phyloP scores from a whole-genome alignment of 495 filamentous ascomycete genomes.

The Lasiosphaeris hirsuta region DNA sequence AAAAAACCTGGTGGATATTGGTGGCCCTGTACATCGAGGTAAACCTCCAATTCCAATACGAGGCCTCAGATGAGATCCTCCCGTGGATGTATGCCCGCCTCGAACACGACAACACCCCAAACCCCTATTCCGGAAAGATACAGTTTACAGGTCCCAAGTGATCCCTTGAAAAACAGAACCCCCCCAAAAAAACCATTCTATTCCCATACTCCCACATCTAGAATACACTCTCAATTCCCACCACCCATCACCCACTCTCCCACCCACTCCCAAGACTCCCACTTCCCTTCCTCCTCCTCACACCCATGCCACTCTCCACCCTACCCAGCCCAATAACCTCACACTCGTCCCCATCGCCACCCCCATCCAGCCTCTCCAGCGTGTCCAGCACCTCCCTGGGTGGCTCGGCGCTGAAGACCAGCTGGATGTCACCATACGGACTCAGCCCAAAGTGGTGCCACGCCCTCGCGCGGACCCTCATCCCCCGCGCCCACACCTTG shows the following conservation, averaged over 20 bases:
- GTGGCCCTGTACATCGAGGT: neutral
- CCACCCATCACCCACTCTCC: too few species aligned
- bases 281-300: conserved; percentile 5
- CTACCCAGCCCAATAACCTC: neutral
- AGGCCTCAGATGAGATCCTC: neutral
- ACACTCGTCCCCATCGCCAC: neutral
- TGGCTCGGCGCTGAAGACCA: conserved; percentile 58
- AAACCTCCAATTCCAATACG: neutral
- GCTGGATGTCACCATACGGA: conserved; percentile 58
- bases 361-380: conserved; percentile 33
- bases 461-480: conserved; percentile 18
- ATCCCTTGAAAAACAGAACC: too few species aligned
- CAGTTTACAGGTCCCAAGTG: too few species aligned
- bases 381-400: conserved; percentile 46
- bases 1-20: neutral
- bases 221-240: too few species aligned
- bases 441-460: conserved; percentile 53
- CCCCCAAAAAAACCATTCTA: too few species aligned
- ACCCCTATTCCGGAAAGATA: too few species aligned
- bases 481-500: conserved; percentile 30
- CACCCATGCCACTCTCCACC: neutral
- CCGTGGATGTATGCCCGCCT: too few species aligned
- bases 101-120: too few species aligned
- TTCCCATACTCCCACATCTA: too few species aligned
- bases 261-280: too few species aligned